Evolutionary conservation across 306 rosid species (phyloP), one percentile per base, ranked within the genome.

Genomic region (Lathyrus oleraceus): DNA sequence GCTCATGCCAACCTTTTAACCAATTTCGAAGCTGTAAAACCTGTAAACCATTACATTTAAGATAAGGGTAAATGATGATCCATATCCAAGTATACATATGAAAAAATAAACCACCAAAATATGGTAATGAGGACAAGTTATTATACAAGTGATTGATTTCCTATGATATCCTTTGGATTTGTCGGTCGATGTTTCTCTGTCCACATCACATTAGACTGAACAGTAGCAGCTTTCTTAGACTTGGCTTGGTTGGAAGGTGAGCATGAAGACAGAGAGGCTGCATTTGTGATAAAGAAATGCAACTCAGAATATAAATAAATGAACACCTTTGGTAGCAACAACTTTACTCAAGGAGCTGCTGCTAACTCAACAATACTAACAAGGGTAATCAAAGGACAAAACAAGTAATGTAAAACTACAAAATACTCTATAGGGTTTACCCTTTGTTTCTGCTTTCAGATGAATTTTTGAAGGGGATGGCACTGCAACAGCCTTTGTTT

Each of bases 111-210:
- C 44, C 69, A 58, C 27, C 45, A 48, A 30, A 43, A 69, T 27
- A 69, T 35, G 75, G 72, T 78, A 48, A 45, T 10, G 51, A 78
- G 44, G 83, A 72, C 21, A n/a, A 56, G 65, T 14, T 75, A 61
- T 78, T 74, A 62, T 85, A 94, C 99, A 89, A 94, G 83, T 48
- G 97, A 88, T 77, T 91, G 96, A 71, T 94, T 94, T 54, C 99
- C 97, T 36, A 94, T 74, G 56, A 94, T 84, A 75, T 91, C 91
- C 62, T 80, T 88, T 20, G 88, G 78, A 81, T 75, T 78, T 79
- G 63, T 94, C 27, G 99, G 99, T 69, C 67, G 88, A 79, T 91
- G 82, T 79, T 94, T 94, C 63, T 88, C 99, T 0, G 97, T 84
- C 99, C 99, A 94, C 47, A 76, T 85, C 72, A 82, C 72, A 61